These are phyloP conservation scores for Monosporascus sp. DNA, from an alignment of 2,329 filamentous ascomycete species.

Conservation along the genomic window DNA sequence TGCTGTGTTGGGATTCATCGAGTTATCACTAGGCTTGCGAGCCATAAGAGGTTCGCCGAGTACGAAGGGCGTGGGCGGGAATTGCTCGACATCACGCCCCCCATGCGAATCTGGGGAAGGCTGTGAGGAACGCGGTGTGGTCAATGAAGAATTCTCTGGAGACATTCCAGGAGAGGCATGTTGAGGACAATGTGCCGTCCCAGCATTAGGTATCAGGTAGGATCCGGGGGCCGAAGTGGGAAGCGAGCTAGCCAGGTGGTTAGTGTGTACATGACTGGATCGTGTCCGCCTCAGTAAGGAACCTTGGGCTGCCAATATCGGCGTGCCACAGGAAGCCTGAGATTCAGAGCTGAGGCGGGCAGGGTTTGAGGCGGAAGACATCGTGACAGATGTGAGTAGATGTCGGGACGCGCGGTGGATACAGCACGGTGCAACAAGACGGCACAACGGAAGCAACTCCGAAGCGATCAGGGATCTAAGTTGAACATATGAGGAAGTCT, in stretches of 20 bases:
- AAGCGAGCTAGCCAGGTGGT: slow-evolving; percentile 32
- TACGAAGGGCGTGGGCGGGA: slow-evolving; percentile 54
- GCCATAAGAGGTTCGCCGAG: slow-evolving; percentile 69
- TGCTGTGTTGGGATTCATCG: slow-evolving; percentile 57
- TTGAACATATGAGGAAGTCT: slow-evolving; percentile 25
- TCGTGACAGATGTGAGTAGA: slow-evolving; percentile 24
- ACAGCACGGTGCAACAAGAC: slow-evolving; percentile 18
- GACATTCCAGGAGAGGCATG: slow-evolving; percentile 55
- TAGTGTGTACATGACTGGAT: slow-evolving; percentile 45
- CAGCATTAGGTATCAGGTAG: slow-evolving; percentile 53
- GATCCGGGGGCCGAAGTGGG: slow-evolving; percentile 36
- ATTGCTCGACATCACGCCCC: slow-evolving; percentile 49
- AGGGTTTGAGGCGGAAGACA: slow-evolving; percentile 29
- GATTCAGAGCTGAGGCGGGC: slow-evolving; percentile 24
- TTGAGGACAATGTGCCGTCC: slow-evolving; percentile 49
- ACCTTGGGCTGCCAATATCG: slow-evolving; percentile 39
- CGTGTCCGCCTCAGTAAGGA: slow-evolving; percentile 36
- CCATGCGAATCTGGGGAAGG: slow-evolving; percentile 61
- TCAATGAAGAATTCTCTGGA: slow-evolving; percentile 47
- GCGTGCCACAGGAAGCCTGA: slow-evolving; percentile 26
- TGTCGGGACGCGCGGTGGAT: slow-evolving; percentile 19
- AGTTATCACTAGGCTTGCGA: slow-evolving; percentile 54
- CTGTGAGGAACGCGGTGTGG: slow-evolving; percentile 59
- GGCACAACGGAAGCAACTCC: slow-evolving; percentile 18
- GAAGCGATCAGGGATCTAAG: slow-evolving; percentile 3